A percentile compares a stretch with the other conserved stretches of the same genome.
These are phyloP conservation scores for Chenopodium quinoa DNA, from an alignment of 148 eudicot species.

Conservation along the genomic window DNA sequence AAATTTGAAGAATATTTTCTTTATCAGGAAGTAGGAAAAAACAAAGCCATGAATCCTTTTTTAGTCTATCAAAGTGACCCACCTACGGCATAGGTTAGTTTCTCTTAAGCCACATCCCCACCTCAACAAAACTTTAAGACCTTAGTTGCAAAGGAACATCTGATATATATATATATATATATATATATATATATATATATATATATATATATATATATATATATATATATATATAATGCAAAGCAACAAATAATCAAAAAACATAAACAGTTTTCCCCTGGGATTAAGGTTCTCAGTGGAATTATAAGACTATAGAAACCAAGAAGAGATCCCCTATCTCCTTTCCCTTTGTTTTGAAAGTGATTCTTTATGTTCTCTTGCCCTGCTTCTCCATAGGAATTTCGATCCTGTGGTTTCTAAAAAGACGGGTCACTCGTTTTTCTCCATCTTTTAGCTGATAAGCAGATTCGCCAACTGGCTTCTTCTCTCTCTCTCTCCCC, in stretches of 20 bases:
- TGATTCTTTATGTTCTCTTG: conserved; percentile 29
- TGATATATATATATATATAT: no score
- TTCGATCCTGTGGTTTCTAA: conserved; percentile 32
- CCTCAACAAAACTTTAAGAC: background rate
- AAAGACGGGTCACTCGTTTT: conserved; percentile 27
- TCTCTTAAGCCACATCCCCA: background rate
- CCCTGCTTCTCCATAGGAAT: conserved; percentile 26
- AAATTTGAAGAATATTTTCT: background rate
- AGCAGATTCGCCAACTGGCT: conserved; percentile 44
- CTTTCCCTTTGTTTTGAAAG: conserved; percentile 14
- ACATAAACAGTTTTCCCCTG: conserved; percentile 17
- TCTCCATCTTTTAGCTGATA: conserved; percentile 26
- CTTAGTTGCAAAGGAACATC: background rate
- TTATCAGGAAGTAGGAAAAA: conserved; percentile 1
- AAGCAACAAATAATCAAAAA: background rate
- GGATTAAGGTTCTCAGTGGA: background rate
- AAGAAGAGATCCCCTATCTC: conserved; percentile 25
- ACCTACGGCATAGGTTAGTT: background rate
- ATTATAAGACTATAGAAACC: conserved; percentile 9
- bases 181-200: no score
- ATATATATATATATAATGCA: no score
- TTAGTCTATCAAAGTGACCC: background rate
- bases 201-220: no score
- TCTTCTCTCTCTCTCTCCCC: conserved; percentile 14
- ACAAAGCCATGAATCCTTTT: background rate